These are phyloP conservation scores for Phaeosphaeriaceae sp. DNA, from an alignment of 2,329 filamentous ascomycete species.

Conservation along the genomic window DNA sequence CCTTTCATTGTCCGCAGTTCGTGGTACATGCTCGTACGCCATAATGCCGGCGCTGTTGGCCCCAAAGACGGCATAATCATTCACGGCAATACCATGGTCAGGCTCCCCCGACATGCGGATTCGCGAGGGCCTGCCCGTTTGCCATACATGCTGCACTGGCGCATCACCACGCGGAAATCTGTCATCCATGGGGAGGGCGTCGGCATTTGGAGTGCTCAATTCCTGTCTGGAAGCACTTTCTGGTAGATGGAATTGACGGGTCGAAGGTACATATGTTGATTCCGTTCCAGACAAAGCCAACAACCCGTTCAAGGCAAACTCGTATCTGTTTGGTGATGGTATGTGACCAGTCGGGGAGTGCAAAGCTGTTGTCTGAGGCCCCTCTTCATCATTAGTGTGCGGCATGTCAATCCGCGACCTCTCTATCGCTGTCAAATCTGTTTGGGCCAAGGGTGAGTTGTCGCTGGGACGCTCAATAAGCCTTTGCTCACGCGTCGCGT, in stretches of 20 bases:
- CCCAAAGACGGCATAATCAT: not conserved
- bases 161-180: not conserved
- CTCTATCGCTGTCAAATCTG: not conserved
- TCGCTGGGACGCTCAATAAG: not conserved
- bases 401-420: not conserved
- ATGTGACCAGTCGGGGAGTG: not conserved
- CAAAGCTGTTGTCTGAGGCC: not conserved
- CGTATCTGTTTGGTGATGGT: slow-evolving; percentile 23
- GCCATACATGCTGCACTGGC: not conserved
- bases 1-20: not conserved
- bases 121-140: not conserved
- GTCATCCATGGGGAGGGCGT: not conserved
- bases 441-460: not conserved
- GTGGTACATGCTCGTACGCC: not conserved
- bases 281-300: slow-evolving; percentile 21
- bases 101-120: not conserved
- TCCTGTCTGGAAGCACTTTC: not conserved
- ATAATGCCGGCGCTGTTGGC: not conserved
- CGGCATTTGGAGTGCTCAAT: not conserved
- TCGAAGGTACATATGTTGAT: not conserved
- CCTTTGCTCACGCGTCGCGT: not conserved
- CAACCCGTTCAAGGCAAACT: slow-evolving; percentile 29
- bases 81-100: not conserved
- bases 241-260: not conserved
- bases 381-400: not conserved